These are phyloP conservation scores for Nannochloropsis oceanica DNA, from an alignment of 108 stramenopile genomes.

Conservation along the genomic window DNA sequence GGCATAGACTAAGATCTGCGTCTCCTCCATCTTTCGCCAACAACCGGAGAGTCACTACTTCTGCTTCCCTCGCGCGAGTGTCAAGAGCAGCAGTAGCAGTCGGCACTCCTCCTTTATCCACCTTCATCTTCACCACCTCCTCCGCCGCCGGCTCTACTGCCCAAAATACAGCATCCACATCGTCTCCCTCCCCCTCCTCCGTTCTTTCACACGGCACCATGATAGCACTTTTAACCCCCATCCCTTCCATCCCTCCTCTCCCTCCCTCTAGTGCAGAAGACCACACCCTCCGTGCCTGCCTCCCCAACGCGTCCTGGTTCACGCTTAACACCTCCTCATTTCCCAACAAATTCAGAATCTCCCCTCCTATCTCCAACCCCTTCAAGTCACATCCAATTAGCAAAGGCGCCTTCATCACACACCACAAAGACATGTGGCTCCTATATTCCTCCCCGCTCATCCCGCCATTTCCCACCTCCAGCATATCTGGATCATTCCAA, in stretches of 20 bases:
- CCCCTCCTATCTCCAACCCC: background rate
- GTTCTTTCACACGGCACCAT: background rate
- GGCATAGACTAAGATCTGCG: background rate
- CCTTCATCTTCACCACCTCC: background rate
- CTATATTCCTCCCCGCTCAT: slow-evolving; percentile 32
- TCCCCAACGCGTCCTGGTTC: slow-evolving; percentile 22
- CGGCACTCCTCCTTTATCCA: background rate
- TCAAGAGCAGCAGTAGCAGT: background rate
- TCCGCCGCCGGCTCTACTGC: background rate
- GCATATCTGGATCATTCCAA: slow-evolving; percentile 51
- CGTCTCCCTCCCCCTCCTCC: background rate
- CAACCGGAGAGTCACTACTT: background rate
- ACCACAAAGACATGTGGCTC: slow-evolving; percentile 44
- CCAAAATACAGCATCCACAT: background rate
- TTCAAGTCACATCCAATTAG: slow-evolving; percentile 42
- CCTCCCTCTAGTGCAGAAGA: background rate
- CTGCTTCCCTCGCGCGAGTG: background rate
- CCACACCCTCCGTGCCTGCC: background rate
- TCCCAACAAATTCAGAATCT: slow-evolving; percentile 17
- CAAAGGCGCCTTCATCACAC: slow-evolving; percentile 42
- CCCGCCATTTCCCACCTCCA: slow-evolving; percentile 40
- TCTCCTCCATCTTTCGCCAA: background rate
- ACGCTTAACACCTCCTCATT: slow-evolving; percentile 27
- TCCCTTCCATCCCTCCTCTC: background rate
- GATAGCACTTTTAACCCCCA: background rate